These are phyloP conservation scores for Jatropha curcas DNA, from an alignment of 345 rosid species.

Conservation along the genomic window DNA sequence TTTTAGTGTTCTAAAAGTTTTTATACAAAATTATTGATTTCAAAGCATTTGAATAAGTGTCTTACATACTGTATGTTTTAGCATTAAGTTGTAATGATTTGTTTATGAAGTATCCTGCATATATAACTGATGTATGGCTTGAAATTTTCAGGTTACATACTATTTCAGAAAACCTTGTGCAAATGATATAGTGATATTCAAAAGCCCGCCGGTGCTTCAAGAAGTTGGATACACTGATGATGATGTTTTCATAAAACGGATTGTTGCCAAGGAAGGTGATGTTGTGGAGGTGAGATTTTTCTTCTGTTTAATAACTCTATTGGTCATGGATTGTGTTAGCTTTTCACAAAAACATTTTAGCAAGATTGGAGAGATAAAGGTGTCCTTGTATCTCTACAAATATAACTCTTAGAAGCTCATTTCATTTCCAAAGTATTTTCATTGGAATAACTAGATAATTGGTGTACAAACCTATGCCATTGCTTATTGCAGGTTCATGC, in stretches of 20 bases:
- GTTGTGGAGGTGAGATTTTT: constrained; percentile 67
- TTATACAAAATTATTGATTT: background rate
- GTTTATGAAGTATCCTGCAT: background rate
- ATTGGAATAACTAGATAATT: background rate
- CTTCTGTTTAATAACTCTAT: constrained; percentile 2
- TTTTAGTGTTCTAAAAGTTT: background rate
- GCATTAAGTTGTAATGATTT: background rate
- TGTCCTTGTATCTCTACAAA: too few species aligned
- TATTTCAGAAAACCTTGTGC: constrained; percentile 92
- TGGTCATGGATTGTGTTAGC: background rate
- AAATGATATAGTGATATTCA: constrained; percentile 89
- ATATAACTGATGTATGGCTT: background rate
- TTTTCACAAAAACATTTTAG: too few species aligned
- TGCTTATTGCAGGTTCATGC: constrained; percentile 53
- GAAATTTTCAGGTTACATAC: constrained; percentile 66
- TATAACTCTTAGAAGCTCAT: background rate
- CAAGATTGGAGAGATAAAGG: too few species aligned
- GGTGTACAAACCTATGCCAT: constrained; percentile 1
- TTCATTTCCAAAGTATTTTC: background rate
- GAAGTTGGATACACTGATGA: constrained; percentile 90
- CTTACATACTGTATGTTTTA: background rate
- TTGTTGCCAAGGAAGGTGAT: constrained; percentile 94
- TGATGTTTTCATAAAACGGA: constrained; percentile 90
- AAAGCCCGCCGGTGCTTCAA: constrained; percentile 93
- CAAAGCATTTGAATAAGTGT: background rate